Evolutionary conservation across 306 rosid genomes (phyloP).

Genomic region (Cicer pinnatifidum): DNA sequence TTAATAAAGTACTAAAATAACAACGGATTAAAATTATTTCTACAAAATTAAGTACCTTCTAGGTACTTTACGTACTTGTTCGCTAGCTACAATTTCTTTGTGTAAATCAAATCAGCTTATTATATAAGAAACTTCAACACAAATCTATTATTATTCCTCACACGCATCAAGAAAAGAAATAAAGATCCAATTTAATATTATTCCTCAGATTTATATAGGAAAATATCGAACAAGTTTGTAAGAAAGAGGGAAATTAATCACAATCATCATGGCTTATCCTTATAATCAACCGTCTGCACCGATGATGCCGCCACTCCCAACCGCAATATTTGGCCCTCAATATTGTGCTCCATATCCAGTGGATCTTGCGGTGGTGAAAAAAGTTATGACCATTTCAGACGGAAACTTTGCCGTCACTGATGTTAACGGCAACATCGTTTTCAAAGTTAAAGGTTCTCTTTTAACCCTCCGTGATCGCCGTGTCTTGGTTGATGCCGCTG

Average conservation of each 20-base stretch:
- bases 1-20: too few relatives aligned
- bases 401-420: slow-evolving; percentile 57
- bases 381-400: slow-evolving; percentile 44
- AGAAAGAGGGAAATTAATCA: neutral
- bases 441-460: slow-evolving; percentile 53
- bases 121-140: too few relatives aligned
- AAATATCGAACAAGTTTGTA: too few relatives aligned
- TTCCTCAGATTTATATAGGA: too few relatives aligned
- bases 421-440: slow-evolving; percentile 52
- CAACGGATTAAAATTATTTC: too few relatives aligned
- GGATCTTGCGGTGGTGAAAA: slow-evolving; percentile 52
- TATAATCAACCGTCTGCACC: neutral
- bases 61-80: too few relatives aligned
- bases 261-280: slow-evolving; percentile 36
- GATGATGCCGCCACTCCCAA: slow-evolving; percentile 10
- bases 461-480: slow-evolving; percentile 47
- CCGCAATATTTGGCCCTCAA: slow-evolving; percentile 48
- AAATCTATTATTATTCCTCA: too few relatives aligned
- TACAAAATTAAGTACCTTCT: too few relatives aligned
- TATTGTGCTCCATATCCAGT: slow-evolving; percentile 52
- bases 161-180: too few relatives aligned
- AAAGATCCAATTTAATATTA: too few relatives aligned
- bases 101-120: too few relatives aligned
- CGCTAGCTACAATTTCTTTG: too few relatives aligned
- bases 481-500: slow-evolving; percentile 52